Base-by-base conservation (phyloP, 306 rosid genomes). In the Inga oerstediana region DNA sequence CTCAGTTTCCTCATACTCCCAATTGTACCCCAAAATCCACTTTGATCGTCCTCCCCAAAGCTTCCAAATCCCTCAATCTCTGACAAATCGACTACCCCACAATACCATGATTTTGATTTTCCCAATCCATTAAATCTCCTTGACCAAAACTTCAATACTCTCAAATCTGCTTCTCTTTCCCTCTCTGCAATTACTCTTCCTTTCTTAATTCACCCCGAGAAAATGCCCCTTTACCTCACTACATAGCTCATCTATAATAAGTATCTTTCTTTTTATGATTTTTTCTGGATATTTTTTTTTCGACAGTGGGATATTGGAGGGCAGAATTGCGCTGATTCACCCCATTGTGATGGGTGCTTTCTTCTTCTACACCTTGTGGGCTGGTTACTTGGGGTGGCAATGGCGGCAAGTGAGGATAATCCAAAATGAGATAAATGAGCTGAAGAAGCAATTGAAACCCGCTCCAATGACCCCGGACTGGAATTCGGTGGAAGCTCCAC, bases 361-460 rank as follows among this genome's bases (percentile, higher is more conserved):
- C 49, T 95, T 95, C 87, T 76, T 88, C 16, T 93, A 88, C 79
- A 93, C 98, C 0, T 77, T 95, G 64, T 95, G 97, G 96, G 93
- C 97, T 49, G 98, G 98, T 8, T 95, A 91, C 81, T 88, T 95
- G 85, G 98, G 98, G 32, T 91, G 98, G 94, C 97, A 94, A 79
- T 94, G 97, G 94, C 79, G 94, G 74, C 73, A 91, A 69, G 91
- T 90, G 32, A 85, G 97, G 87, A 92, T 93, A 0, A 80, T 89
- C 24, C 97, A 94, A 82, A 81, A 88, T 82, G 98, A 93, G 74
- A 91, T 92, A 41, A 91, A 74, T 75, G 94, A 90, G 76, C 93
- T 91, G 70, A 90, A 92, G 89, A 94, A 91, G 85, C 97, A 94
- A 81, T 86, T 88, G 45, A 89, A 87, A 75, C 91, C 92, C 72